phyloP scores from a whole-genome alignment of 306 rosid species.

The Lupinus albus region DNA sequence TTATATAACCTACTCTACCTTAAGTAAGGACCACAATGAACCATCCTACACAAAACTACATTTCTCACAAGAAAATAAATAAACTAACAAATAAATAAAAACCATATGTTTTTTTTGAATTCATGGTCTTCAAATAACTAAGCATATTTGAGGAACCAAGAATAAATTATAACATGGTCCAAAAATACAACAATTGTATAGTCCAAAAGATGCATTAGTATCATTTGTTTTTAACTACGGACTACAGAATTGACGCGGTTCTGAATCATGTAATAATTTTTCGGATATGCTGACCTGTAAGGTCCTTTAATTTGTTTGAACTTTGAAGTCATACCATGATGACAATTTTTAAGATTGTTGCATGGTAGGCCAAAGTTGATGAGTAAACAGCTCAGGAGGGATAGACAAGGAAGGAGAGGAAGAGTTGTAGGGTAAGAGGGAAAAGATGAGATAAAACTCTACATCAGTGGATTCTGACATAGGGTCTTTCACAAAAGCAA shows the following conservation, averaged over 20 bases:
- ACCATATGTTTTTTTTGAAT: slow-evolving; percentile 20
- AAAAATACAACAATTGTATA: no score
- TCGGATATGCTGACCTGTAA: not conserved
- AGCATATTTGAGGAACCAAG: slow-evolving; percentile 32
- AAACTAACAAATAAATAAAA: slow-evolving; percentile 4
- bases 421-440: slow-evolving; percentile 59
- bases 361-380: slow-evolving; percentile 38
- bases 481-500: slow-evolving; percentile 17
- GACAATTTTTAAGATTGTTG: not conserved
- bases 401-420: slow-evolving; percentile 95
- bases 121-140: slow-evolving; percentile 30
- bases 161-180: no score
- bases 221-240: no score
- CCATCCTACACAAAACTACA: slow-evolving; percentile 35
- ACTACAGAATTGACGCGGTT: no score
- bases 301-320: slow-evolving; percentile 9
- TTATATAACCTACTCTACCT: slow-evolving; percentile 27
- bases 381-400: slow-evolving; percentile 93
- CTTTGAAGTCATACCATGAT: slow-evolving; percentile 9
- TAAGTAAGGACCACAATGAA: slow-evolving; percentile 42
- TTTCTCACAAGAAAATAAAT: not conserved
- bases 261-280: no score
- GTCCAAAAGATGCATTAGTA: no score
- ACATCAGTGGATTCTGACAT: slow-evolving; percentile 40
- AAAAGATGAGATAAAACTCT: slow-evolving; percentile 39